phyloP scores from a whole-genome alignment of 208 protist genomes.

The Leishmania gerbilli region DNA sequence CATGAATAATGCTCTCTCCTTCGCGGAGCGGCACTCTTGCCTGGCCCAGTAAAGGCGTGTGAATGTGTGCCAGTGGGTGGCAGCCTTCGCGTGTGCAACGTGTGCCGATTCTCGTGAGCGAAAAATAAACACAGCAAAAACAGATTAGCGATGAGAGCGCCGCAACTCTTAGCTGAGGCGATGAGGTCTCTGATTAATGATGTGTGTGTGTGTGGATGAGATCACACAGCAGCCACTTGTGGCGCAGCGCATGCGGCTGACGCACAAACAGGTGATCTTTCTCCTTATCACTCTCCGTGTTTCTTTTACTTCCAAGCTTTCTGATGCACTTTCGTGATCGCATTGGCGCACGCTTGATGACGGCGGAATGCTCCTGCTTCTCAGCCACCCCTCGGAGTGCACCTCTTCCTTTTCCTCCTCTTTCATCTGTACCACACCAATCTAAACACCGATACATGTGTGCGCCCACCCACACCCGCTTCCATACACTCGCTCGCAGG shows the following conservation, averaged over 20 bases:
- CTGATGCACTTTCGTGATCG: neutral
- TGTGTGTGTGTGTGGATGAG: neutral
- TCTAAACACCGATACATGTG: neutral
- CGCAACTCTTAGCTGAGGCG: neutral
- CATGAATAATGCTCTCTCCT: neutral
- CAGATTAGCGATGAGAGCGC: neutral
- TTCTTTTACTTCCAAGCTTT: neutral
- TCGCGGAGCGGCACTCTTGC: neutral
- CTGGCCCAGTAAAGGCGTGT: neutral
- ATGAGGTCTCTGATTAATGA: neutral
- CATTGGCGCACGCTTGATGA: neutral
- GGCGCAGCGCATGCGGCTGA: neutral
- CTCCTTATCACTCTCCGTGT: neutral
- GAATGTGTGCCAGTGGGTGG: neutral
- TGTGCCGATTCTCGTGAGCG: neutral
- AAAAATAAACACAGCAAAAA: neutral
- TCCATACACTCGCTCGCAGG: neutral
- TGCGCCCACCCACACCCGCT: neutral
- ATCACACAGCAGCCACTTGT: neutral
- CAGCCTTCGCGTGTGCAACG: neutral
- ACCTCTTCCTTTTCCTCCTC: neutral
- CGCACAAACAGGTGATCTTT: neutral
- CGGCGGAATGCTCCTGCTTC: neutral
- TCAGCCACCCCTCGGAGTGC: neutral
- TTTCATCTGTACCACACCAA: neutral